phyloP scores from a whole-genome alignment of 2,329 filamentous ascomycete species.

The Xylaria sp. region DNA sequence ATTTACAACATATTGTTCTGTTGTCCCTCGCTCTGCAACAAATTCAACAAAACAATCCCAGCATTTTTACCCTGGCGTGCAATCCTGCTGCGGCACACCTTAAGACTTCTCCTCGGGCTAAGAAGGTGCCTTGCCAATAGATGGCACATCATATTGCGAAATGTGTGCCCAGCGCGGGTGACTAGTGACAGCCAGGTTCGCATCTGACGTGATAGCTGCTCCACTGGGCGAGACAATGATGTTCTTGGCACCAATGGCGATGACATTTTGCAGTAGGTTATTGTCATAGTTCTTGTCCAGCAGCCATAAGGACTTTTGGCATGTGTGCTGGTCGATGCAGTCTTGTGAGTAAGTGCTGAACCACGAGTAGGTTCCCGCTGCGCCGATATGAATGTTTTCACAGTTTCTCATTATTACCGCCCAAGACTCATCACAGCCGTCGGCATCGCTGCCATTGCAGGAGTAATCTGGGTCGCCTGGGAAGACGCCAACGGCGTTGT shows the following conservation, averaged over 20 bases:
- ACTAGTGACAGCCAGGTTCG: constrained; percentile 22
- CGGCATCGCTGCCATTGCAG: constrained; percentile 34
- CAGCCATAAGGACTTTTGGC: constrained; percentile 28
- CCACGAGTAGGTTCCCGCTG: constrained; percentile 59
- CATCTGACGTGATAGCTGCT: constrained; percentile 5
- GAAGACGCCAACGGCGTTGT: constrained; percentile 53
- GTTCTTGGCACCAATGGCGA: constrained; percentile 32
- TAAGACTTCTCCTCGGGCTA: background rate
- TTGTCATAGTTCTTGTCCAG: constrained; percentile 18
- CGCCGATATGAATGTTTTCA: constrained; percentile 67
- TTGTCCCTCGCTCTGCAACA: background rate
- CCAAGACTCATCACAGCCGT: constrained; percentile 69
- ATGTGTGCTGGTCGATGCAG: constrained; percentile 30
- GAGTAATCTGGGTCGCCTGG: constrained; percentile 40
- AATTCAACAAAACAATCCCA: background rate
- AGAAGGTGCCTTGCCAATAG: background rate
- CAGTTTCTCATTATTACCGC: constrained; percentile 70
- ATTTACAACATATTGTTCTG: background rate
- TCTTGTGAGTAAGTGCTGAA: constrained; percentile 32
- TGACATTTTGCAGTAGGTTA: constrained; percentile 22
- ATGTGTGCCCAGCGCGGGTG: constrained; percentile 26
- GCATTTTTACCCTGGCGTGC: background rate
- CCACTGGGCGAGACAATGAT: constrained; percentile 21
- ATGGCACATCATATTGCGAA: constrained; percentile 23
- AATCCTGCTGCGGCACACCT: background rate